A percentile compares a stretch with the other conserved stretches of the same genome.
Evolutionary conservation across 768 basidiomycete species (phyloP).

Genomic region (Kwoniella newhampshirensis): DNA sequence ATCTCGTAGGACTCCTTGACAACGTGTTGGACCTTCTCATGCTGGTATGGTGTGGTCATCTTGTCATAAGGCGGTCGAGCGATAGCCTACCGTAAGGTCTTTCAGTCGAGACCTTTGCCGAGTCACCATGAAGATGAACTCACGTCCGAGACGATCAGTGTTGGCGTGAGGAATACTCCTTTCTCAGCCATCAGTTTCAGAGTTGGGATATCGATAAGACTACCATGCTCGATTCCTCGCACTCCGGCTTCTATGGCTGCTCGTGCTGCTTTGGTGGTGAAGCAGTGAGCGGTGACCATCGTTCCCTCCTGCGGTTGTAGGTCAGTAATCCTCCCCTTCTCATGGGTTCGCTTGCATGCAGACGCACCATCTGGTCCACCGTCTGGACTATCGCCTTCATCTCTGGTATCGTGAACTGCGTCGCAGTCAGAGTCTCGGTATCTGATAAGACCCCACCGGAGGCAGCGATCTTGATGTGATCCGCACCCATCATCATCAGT

Average conservation of each 20-base stretch:
- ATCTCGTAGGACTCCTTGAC: too few species aligned
- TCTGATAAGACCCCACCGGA: conserved; percentile 2
- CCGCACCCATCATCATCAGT: too few species aligned
- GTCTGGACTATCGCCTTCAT: conserved; percentile 1
- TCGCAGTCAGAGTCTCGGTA: neutral
- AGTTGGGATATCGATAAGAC: neutral
- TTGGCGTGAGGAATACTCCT: neutral
- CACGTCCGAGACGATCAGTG: conserved; percentile 8
- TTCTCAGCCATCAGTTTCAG: conserved; percentile 7
- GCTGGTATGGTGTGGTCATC: conserved; percentile 1
- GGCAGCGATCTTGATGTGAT: conserved; percentile 9
- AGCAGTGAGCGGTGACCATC: conserved; percentile 6
- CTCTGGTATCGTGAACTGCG: conserved; percentile 7
- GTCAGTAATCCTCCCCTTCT: too few species aligned
- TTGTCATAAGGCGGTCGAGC: too few species aligned
- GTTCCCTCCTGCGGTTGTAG: neutral
- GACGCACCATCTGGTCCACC: too few species aligned
- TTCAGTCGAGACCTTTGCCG: neutral
- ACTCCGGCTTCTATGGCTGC: conserved; percentile 4
- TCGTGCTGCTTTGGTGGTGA: conserved; percentile 1
- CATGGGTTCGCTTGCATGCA: neutral
- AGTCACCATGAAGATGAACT: neutral
- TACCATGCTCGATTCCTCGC: conserved; percentile 10
- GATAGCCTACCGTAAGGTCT: neutral
- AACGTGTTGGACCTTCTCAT: conserved; percentile 1